Conservation (phyloP, 192 early-diverging fungal genomes). For the Phlyctochytrium arcticum region DNA sequence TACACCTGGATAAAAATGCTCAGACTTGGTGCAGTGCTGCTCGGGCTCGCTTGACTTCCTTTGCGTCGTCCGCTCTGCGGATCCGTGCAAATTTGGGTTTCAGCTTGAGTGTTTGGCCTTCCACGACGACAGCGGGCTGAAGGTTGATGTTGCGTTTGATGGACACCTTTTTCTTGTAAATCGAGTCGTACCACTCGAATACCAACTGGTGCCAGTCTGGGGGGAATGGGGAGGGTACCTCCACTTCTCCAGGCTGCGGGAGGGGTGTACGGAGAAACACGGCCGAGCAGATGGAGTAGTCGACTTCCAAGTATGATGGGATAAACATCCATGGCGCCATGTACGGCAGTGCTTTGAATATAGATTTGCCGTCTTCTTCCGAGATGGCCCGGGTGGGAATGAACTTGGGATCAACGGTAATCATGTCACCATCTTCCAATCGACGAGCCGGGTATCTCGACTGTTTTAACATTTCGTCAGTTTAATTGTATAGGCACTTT, state of each 20-base stretch:
- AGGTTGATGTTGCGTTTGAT: slow-evolving; percentile 14
- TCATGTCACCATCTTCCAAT: slow-evolving; percentile 86
- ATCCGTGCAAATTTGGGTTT: slow-evolving; percentile 51
- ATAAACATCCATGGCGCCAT: slow-evolving; percentile 90
- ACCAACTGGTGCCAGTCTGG: slow-evolving; percentile 86
- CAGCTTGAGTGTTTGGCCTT: slow-evolving; percentile 33
- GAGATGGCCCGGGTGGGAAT: slow-evolving; percentile 44
- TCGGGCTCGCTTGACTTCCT: too few relatives aligned
- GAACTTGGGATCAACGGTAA: slow-evolving; percentile 73
- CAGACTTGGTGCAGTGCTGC: too few relatives aligned
- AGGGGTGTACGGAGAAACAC: slow-evolving; percentile 87
- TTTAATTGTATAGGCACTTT: background rate
- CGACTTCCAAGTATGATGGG: slow-evolving; percentile 95
- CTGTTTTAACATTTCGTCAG: too few relatives aligned
- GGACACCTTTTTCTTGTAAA: slow-evolving; percentile 24
- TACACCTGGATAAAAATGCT: too few relatives aligned
- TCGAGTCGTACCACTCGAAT: slow-evolving; percentile 84
- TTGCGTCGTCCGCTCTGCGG: slow-evolving; percentile 34
- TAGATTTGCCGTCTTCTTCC: background rate
- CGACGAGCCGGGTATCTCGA: slow-evolving; percentile 71
- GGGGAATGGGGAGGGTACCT: slow-evolving; percentile 92
- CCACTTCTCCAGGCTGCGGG: slow-evolving; percentile 75
- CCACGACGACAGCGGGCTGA: slow-evolving; percentile 33
- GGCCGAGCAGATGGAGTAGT: slow-evolving; percentile 88
- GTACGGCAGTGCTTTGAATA: slow-evolving; percentile 58